Conservation (phyloP, 164 flowering plant genomes). For the Pachysandra terminalis region DNA sequence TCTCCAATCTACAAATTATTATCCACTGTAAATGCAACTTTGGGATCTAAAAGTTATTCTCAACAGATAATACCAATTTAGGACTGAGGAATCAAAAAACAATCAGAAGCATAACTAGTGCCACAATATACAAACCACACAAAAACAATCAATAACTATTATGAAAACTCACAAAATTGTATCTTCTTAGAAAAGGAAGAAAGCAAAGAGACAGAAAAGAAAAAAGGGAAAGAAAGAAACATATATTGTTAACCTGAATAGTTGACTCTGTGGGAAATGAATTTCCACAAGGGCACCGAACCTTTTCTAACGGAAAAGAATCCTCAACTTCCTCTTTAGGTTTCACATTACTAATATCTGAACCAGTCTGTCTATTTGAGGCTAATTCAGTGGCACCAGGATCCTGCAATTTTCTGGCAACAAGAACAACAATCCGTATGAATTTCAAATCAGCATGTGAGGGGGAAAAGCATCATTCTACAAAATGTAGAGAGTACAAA, state of each 20-base stretch:
- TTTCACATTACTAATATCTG: slow-evolving; percentile 45
- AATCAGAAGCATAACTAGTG: too few species aligned
- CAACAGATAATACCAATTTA: too few species aligned
- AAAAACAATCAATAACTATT: not conserved
- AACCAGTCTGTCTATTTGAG: slow-evolving; percentile 55
- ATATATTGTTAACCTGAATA: slow-evolving; percentile 52
- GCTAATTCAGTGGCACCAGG: slow-evolving; percentile 82
- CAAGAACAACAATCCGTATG: not conserved
- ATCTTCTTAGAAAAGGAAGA: not conserved
- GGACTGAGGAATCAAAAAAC: too few species aligned
- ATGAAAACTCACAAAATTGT: not conserved
- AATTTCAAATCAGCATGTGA: not conserved
- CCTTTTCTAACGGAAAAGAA: slow-evolving; percentile 45
- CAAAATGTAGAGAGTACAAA: not conserved
- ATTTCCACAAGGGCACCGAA: slow-evolving; percentile 90
- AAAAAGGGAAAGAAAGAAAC: too few species aligned
- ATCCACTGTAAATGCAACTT: too few species aligned
- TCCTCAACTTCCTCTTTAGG: slow-evolving; percentile 70
- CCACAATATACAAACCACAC: not conserved
- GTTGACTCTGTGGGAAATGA: slow-evolving; percentile 62
- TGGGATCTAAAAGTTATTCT: too few species aligned
- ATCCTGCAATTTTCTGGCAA: slow-evolving; percentile 76
- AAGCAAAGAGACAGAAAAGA: not conserved
- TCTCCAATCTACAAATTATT: too few species aligned
- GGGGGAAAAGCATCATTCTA: not conserved